These are phyloP conservation scores for Phylloporus rhodoxanthus DNA, from an alignment of 768 basidiomycete genomes.

Conservation along the genomic window DNA sequence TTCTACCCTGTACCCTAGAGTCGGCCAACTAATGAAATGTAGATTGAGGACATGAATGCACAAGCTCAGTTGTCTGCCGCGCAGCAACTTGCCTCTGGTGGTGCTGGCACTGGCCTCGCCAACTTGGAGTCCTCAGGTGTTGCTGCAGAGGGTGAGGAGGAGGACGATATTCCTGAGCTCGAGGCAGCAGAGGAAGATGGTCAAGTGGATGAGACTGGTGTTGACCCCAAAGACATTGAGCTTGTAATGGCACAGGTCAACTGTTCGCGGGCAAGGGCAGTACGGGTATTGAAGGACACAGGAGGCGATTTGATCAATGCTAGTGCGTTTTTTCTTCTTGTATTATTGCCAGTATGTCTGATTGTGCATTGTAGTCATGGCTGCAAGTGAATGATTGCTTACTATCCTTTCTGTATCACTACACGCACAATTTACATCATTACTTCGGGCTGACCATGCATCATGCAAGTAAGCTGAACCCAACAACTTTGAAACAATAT, in stretches of 20 bases:
- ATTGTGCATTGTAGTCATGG: conserved; percentile 63
- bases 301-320: conserved; percentile 95
- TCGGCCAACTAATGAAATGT: conserved; percentile 1
- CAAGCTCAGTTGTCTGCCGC: conserved; percentile 71
- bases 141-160: conserved; percentile 52
- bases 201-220: conserved; percentile 76
- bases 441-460: conserved; percentile 7
- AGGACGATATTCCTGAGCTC: conserved; percentile 78
- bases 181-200: conserved; percentile 80
- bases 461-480: conserved; percentile 3
- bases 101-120: conserved; percentile 37
- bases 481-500: conserved; percentile 10
- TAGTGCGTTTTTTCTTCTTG: conserved; percentile 52
- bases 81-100: conserved; percentile 65
- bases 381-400: conserved; percentile 73
- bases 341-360: conserved; percentile 8
- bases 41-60: conserved; percentile 87
- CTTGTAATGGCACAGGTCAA: conserved; percentile 86
- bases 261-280: conserved; percentile 89
- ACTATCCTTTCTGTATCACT: conserved; percentile 30
- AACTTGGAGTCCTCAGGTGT: conserved; percentile 47
- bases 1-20: conserved; percentile 9
- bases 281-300: conserved; percentile 83
- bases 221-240: conserved; percentile 93
- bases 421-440: conserved; percentile 20